Base-by-base conservation (phyloP, 495 filamentous ascomycete species). In the Aspergillus indologenus region DNA sequence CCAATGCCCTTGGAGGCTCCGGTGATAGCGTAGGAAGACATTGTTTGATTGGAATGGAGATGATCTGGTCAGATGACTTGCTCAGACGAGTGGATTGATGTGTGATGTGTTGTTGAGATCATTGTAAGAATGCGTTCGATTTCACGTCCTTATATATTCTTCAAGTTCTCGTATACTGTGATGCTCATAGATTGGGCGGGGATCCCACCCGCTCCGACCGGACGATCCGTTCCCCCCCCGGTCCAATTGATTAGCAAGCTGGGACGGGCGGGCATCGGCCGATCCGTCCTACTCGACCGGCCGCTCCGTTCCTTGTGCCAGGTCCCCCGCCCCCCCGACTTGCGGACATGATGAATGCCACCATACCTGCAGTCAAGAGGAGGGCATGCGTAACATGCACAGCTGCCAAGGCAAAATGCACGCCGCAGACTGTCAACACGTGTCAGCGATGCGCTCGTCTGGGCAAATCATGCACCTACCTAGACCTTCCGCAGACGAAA, bases 1-100 rank as follows among this genome's bases (percentile, higher is more conserved):
- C 82, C 82, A 56, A 85, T 66, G 58, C 82, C 81, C 23, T 79
- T 77, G 65, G 82, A 82, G 15, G 80, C 76, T 56, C 82, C 82
- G 18, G 82, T 84, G 63, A 85, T 75, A 52, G 75, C 72, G 59
- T 80, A 83, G 46, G 76, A 72, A 53, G 79, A 74, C 82, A 85
- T 83, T 40, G 48, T 73, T 66, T 40, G 19, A 5, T 47, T 47
- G 26, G 9, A 29, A 50, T 50, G 24, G 21, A 47, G 3, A 17
- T 46, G 24, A 19, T 22, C 24, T 2, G 5, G 1, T n/a, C n/a
- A n/a, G n/a, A n/a, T n/a, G n/a, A n/a, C n/a, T n/a, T n/a, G n/a
- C n/a, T n/a, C n/a, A n/a, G n/a, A n/a, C n/a, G n/a, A n/a, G 22
- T 5, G 47, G 22, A 21, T 50, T 26, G 26, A 50, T 24, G n/a